A percentile compares a stretch with the other conserved stretches of the same genome.
These are phyloP conservation scores for Sphaerobolus stellatus DNA, from an alignment of 1,284 basidiomycete genomes.

Conservation along the genomic window DNA sequence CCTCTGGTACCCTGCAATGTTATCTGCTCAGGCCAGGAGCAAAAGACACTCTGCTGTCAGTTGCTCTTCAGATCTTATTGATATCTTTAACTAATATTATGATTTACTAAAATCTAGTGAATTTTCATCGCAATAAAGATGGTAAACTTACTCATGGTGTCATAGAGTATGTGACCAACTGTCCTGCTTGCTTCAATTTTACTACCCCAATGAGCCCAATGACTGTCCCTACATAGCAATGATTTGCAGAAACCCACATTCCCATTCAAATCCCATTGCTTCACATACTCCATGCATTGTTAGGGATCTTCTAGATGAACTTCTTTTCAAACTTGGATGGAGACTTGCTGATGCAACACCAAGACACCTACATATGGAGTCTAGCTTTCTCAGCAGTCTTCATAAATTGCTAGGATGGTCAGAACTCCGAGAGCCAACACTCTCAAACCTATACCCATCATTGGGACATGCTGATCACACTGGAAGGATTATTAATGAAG, in stretches of 20 bases:
- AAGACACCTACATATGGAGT: conserved; percentile 20
- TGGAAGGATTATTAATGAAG: conserved; percentile 17
- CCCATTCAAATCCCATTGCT: conserved; percentile 15
- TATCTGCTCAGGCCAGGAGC: conserved; percentile 14
- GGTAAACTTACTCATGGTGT: conserved; percentile 15
- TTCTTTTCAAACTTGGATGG: conserved; percentile 21
- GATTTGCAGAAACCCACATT: conserved; percentile 20
- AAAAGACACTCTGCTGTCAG: conserved; percentile 22
- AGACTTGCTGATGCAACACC: conserved; percentile 31
- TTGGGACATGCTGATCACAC: conserved; percentile 27
- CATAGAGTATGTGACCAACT: conserved; percentile 10
- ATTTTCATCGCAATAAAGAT: conserved; percentile 18
- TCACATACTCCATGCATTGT: conserved; percentile 15
- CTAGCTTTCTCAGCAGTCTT: conserved; percentile 23
- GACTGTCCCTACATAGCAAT: conserved; percentile 20
- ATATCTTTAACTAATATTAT: neutral
- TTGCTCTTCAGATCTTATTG: neutral
- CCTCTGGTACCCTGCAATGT: conserved; percentile 20
- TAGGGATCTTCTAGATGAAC: neutral
- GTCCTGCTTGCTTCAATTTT: conserved; percentile 21
- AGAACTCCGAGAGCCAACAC: neutral
- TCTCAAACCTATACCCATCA: conserved; percentile 28
- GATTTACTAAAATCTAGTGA: conserved; percentile 12
- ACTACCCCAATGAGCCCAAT: conserved; percentile 19
- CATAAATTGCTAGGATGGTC: conserved; percentile 19